phyloP scores from a whole-genome alignment of 306 rosid genomes.

The Senna tora region DNA sequence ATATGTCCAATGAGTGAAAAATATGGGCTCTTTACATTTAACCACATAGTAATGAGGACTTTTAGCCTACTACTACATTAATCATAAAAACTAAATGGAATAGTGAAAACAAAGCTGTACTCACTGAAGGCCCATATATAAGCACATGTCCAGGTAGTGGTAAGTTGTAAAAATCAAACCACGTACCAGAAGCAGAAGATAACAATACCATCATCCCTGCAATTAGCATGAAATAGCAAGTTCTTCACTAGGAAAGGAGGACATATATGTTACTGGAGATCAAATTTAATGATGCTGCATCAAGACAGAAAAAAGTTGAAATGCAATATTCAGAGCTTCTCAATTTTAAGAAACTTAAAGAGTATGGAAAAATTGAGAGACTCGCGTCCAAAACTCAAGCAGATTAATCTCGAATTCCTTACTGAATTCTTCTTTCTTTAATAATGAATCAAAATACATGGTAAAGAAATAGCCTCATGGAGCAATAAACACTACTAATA shows the following conservation, averaged over 20 bases:
- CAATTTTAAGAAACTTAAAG: neutral
- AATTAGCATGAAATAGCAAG: conserved; percentile 39
- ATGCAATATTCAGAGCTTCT: neutral
- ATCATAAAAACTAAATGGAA: conserved; percentile 19
- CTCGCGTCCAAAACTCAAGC: neutral
- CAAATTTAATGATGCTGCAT: conserved; percentile 31
- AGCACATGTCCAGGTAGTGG: conserved; percentile 92
- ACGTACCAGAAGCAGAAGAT: conserved; percentile 70
- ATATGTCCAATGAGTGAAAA: conserved; percentile 24
- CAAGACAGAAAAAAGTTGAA: conserved; percentile 12
- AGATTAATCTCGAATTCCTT: conserved; percentile 32
- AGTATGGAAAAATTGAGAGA: neutral
- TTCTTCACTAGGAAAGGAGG: conserved; percentile 13
- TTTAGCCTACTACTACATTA: conserved; percentile 21
- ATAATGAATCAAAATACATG: neutral
- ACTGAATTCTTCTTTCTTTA: neutral
- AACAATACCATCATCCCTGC: conserved; percentile 78
- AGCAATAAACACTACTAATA: neutral
- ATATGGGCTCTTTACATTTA: conserved; percentile 9
- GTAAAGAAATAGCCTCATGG: neutral
- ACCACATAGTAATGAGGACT: conserved; percentile 23
- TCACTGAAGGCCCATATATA: conserved; percentile 89
- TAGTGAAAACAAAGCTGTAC: conserved; percentile 42
- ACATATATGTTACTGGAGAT: conserved; percentile 7
- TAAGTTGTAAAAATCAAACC: conserved; percentile 72